Evolutionary conservation across 2,329 filamentous ascomycete genomes (phyloP), one percentile per base, ranked within the genome.

Genomic region (Xylariaceae sp.): DNA sequence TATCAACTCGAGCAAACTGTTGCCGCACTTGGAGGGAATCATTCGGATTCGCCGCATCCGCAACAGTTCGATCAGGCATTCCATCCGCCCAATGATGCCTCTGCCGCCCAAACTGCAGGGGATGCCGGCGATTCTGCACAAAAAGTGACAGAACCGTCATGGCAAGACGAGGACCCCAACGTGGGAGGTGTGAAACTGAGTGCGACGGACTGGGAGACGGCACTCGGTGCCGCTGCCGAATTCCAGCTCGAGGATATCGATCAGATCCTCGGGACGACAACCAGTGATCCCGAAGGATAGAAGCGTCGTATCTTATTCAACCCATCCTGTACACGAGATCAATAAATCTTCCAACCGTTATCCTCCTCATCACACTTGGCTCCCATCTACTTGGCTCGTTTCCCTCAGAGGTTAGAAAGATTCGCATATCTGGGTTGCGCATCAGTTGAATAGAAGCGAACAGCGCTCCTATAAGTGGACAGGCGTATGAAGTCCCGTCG

Each of bases 211-310:
- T 69, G 67, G 67, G 67, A 68, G 56, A 59, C 62, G 44, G 62
- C 63, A 18, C 56, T 67, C 7, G 61, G 60, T 9, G 55, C 50
- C n/a, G 60, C 53, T 4, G 45, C 51, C 2, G 66, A 67, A 1
- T 69, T 67, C 52, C 59, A 63, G 34, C 58, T 66, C 52, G 65
- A 66, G 9, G 63, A 67, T 15, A 66, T 70, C 47, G 66, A 69
- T 49, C 55, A 58, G 11, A 60, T 70, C 5, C 57, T 69, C 7
- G 67, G 63, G 17, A 68, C 67, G 47, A 65, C 67, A 8, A 62
- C 63, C 6, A 62, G 65, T 45, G 67, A 64, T 45, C 67, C 64
- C 0, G 51, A 45, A 35, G 62, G 63, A 9, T 66, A 53, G 50
- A 18, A 51, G 34, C 4, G 42, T 18, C 18, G 15, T n/a, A 13